Evolutionary conservation across 2,329 filamentous ascomycete genomes (phyloP).

Genomic region (Sclerotinia nivalis): DNA sequence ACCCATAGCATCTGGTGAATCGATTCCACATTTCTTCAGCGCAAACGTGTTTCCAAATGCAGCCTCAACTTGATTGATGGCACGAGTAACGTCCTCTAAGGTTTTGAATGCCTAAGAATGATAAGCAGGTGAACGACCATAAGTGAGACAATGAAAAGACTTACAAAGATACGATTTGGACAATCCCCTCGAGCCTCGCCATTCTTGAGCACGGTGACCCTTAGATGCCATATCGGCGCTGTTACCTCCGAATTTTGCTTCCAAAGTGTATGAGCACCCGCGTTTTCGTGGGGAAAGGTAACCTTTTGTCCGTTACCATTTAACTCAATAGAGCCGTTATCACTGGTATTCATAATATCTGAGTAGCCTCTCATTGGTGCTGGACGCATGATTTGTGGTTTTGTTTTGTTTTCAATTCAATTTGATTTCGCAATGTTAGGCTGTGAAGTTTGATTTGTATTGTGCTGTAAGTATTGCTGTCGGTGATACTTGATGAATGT

Average conservation of each 20-base stretch:
- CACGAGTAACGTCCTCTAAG: constrained; percentile 33
- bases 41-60: constrained; percentile 32
- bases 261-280: constrained; percentile 32
- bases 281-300: constrained; percentile 22
- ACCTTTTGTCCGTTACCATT: constrained; percentile 33
- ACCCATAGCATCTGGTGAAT: constrained; percentile 34
- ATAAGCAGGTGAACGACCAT: background rate
- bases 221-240: constrained; percentile 33
- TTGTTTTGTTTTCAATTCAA: no score
- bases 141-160: constrained; percentile 10
- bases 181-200: constrained; percentile 32
- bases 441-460: background rate
- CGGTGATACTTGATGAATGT: background rate
- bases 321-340: background rate
- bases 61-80: constrained; percentile 33
- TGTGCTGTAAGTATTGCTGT: background rate
- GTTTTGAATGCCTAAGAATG: constrained; percentile 33
- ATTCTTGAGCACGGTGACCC: constrained; percentile 34
- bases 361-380: constrained; percentile 20
- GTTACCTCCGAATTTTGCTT: constrained; percentile 23
- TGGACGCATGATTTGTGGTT: background rate
- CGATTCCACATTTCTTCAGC: constrained; percentile 33
- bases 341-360: constrained; percentile 18
- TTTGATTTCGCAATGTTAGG: background rate
- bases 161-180: constrained; percentile 33